Evolutionary conservation across 495 filamentous ascomycete genomes (phyloP).

Genomic region (Pseudoneurospora amorphoporcata): DNA sequence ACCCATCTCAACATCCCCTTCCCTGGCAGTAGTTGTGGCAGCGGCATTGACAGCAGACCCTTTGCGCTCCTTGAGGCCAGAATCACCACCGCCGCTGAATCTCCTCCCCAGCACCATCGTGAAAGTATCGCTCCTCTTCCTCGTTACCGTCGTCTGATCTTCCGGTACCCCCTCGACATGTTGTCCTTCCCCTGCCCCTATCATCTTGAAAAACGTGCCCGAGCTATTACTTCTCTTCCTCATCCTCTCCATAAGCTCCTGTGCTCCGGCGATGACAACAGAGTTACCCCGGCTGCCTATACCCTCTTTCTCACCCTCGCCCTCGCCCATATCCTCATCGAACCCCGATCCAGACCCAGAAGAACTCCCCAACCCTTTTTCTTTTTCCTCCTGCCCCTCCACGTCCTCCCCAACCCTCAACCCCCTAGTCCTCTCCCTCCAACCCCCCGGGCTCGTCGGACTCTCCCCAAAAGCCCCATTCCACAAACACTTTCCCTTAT

Average conservation of each 20-base stretch:
- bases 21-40: neutral
- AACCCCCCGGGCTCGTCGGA: neutral
- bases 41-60: neutral
- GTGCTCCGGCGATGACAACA: neutral
- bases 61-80: neutral
- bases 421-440: constrained; percentile 4
- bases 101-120: neutral
- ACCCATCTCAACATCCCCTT: neutral
- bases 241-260: neutral
- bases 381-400: neutral
- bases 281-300: neutral
- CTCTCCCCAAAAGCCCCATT: constrained; percentile 4
- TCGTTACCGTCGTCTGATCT: neutral
- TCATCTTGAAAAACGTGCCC: neutral
- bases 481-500: constrained; percentile 4
- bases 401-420: neutral
- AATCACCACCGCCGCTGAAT: neutral
- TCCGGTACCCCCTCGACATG: neutral
- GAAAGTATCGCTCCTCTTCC: neutral
- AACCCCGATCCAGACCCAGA: neutral
- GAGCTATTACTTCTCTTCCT: neutral
- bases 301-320: neutral
- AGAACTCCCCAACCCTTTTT: neutral
- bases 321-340: neutral
- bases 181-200: neutral